These are phyloP conservation scores for Botrytis fabae DNA, from an alignment of 2,329 filamentous ascomycete species.

Conservation along the genomic window DNA sequence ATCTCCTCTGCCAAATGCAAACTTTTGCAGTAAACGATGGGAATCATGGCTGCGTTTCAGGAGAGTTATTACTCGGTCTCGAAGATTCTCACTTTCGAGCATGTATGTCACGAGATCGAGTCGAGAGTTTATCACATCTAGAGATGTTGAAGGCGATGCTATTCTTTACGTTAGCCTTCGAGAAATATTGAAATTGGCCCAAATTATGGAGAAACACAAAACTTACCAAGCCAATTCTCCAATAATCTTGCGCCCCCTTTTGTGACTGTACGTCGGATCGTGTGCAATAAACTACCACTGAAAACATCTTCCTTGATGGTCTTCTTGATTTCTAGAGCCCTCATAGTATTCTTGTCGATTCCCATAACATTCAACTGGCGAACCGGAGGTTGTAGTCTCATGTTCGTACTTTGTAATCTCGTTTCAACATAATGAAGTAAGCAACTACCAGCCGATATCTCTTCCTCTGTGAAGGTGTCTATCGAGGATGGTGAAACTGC, in stretches of 20 bases:
- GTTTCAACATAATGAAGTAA: constrained; percentile 83
- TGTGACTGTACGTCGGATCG: constrained; percentile 85
- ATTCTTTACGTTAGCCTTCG: constrained; percentile 22
- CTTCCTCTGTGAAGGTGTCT: constrained; percentile 62
- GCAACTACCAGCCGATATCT: constrained; percentile 74
- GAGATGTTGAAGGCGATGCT: constrained; percentile 83
- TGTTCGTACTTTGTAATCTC: constrained; percentile 72
- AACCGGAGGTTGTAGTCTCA: constrained; percentile 81
- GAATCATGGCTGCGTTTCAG: constrained; percentile 80
- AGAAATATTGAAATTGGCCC: not conserved
- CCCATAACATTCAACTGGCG: constrained; percentile 80
- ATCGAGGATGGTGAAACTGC: constrained; percentile 57
- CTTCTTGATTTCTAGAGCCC: constrained; percentile 83
- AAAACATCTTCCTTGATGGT: constrained; percentile 79
- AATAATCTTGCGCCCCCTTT: constrained; percentile 86
- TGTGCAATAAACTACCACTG: constrained; percentile 83
- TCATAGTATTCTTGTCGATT: constrained; percentile 89
- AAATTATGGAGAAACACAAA: not conserved
- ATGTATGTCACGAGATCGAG: constrained; percentile 81
- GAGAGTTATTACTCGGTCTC: constrained; percentile 67
- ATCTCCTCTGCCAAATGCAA: constrained; percentile 87
- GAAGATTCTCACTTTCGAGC: constrained; percentile 63
- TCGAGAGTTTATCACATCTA: constrained; percentile 73
- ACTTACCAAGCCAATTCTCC: constrained; percentile 74
- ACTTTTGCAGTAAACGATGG: constrained; percentile 88